A percentile compares a stretch with the other conserved stretches of the same genome.
Conservation (phyloP, 2,329 filamentous ascomycete genomes). For the Monosporascus sp. region DNA sequence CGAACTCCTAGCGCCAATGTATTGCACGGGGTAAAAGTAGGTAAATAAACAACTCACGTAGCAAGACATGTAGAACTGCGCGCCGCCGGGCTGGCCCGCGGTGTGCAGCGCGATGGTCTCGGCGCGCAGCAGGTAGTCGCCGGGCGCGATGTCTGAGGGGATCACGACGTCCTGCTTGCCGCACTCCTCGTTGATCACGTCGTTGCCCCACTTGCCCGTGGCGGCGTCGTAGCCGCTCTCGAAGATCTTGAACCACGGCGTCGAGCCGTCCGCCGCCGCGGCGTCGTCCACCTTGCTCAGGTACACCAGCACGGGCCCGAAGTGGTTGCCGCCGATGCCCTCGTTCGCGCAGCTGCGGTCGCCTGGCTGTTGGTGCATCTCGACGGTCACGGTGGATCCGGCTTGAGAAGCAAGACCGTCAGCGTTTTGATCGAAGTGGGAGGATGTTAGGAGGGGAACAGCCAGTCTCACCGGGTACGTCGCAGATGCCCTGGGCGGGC, state of each 20-base stretch:
- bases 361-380: conserved; percentile 40
- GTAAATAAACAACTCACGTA: conserved; percentile 12
- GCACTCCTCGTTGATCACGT: conserved; percentile 14
- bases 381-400: conserved; percentile 35
- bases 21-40: too few species aligned
- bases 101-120: conserved; percentile 38
- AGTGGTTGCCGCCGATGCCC: conserved; percentile 48
- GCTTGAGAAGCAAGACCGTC: conserved; percentile 10
- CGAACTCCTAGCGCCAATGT: too few species aligned
- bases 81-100: conserved; percentile 21
- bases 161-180: conserved; percentile 31
- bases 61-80: conserved; percentile 22
- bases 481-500: conserved; percentile 27
- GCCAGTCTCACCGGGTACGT: conserved; percentile 17
- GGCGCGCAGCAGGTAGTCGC: conserved; percentile 36
- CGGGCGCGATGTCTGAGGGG: conserved; percentile 32
- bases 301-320: conserved; percentile 45
- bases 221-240: conserved; percentile 30
- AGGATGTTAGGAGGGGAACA: not conserved
- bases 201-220: conserved; percentile 28
- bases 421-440: not conserved
- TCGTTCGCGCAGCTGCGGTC: conserved; percentile 38
- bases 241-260: conserved; percentile 48
- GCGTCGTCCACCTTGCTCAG: conserved; percentile 43
- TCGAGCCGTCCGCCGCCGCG: conserved; percentile 34